These are phyloP conservation scores for Coemansia sp. DNA, from an alignment of 192 early-diverging fungal genomes.

Conservation along the genomic window DNA sequence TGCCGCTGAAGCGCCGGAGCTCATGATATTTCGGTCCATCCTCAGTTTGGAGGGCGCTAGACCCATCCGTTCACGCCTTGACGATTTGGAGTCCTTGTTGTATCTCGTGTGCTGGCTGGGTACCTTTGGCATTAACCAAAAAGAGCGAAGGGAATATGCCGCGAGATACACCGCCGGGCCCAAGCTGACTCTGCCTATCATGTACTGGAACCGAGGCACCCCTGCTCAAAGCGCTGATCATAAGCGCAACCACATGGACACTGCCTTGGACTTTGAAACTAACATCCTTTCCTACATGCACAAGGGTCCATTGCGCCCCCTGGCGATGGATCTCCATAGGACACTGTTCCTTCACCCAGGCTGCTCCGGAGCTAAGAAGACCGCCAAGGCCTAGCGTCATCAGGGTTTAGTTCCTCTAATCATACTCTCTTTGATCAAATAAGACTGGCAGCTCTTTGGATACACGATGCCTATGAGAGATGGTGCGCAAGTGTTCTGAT, in stretches of 20 bases:
- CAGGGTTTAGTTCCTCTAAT: no score
- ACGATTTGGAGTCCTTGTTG: background rate
- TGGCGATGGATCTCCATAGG: background rate
- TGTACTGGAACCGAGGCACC: background rate
- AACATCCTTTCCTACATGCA: background rate
- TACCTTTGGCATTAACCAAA: background rate
- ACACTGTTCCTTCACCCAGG: background rate
- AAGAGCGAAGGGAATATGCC: background rate
- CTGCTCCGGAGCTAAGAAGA: constrained; percentile 3
- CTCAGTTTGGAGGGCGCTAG: constrained; percentile 12
- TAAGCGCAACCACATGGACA: constrained; percentile 2
- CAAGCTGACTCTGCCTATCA: background rate
- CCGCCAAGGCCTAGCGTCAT: background rate
- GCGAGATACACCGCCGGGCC: background rate
- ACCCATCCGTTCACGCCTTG: background rate
- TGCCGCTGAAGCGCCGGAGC: background rate
- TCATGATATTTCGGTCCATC: constrained; percentile 27
- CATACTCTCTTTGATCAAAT: no score
- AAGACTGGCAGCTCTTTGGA: no score
- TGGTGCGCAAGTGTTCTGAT: no score
- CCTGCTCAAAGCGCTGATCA: background rate
- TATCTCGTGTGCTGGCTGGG: constrained; percentile 8
- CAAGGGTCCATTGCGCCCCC: background rate
- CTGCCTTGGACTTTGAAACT: background rate
- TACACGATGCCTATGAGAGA: no score